Base-by-base conservation (phyloP, 2,329 filamentous ascomycete species). In the Dactylellina leptospora region DNA sequence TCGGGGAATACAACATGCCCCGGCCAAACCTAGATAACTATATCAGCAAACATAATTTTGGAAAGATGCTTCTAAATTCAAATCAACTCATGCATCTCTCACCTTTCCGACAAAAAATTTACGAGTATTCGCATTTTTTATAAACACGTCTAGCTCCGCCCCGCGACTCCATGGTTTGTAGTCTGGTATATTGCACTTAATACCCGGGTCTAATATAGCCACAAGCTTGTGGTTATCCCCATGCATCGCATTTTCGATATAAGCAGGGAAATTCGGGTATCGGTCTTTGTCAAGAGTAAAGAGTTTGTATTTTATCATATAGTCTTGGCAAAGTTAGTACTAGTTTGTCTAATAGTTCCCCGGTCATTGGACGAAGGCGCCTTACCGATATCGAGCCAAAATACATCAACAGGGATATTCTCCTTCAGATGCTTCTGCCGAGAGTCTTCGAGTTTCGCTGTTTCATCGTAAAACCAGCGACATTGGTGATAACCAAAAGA, bases 401-500 rank as follows among this genome's bases (percentile, higher is more conserved):
- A 68, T 0, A 54, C 69, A 53, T 73, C 69, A 11, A 69, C 55
- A 9, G 69, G 69, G 3, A 73, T 69, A 5, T 60, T 30, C 11
- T 53, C 59, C 18, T 54, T 27, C 22, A 64, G 36, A 36, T 58
- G 64, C 40, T 55, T 72, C 16, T 59, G 28, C 23, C 68, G 23
- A 3, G 59, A 22, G 23, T 59, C 47, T 1, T 64, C 56, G 5
- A 72, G 23, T 18, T 60, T 60, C 8, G 59, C 53, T 2, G 42
- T 48, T 1, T 44, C 60, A 23, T 64, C 59, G 18, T 72, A 95
- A 0, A 91, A 91, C 87, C 91, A 95, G 69, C 90, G 85, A 76
- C 90, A 93, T 78, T 96, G 91, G 75, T 96, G 91, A 78, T 85
- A 93, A 0, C 92, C 92, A 71, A 96, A 86, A 0, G 68, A 59